These are phyloP conservation scores for Punica granatum DNA, from an alignment of 345 rosid species.

Conservation along the genomic window DNA sequence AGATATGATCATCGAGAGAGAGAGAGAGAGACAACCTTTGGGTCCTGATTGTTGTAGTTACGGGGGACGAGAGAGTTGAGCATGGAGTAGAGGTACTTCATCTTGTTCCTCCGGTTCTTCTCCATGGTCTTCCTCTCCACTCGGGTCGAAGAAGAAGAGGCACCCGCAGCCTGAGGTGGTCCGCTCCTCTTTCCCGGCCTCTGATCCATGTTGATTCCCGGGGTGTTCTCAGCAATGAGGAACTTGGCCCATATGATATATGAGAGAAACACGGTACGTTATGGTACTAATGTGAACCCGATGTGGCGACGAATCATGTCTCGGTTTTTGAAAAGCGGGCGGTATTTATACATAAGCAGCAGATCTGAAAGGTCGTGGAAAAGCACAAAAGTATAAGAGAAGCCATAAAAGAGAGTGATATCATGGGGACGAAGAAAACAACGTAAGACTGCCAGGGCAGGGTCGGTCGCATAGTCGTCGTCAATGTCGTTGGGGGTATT, in stretches of 20 bases:
- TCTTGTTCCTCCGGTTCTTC: constrained; percentile 44
- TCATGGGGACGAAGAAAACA: neutral
- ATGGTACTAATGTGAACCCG: neutral
- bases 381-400: neutral
- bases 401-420: neutral
- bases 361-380: neutral
- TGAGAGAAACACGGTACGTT: neutral
- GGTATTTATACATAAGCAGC: neutral
- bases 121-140: constrained; percentile 43
- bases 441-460: too few species aligned
- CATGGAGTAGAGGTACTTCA: constrained; percentile 34
- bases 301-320: neutral
- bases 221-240: neutral
- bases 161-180: neutral
- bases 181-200: neutral
- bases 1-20: neutral
- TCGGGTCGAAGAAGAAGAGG: neutral
- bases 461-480: too few species aligned
- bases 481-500: too few species aligned
- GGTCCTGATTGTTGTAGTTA: constrained; percentile 3
- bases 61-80: constrained; percentile 47
- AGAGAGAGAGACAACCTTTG: constrained; percentile 17
- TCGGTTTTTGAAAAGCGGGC: neutral
- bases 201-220: neutral
- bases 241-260: neutral